These are phyloP conservation scores for Schizonepeta tenuifolia DNA, from an alignment of 257 asterid species.

Conservation along the genomic window DNA sequence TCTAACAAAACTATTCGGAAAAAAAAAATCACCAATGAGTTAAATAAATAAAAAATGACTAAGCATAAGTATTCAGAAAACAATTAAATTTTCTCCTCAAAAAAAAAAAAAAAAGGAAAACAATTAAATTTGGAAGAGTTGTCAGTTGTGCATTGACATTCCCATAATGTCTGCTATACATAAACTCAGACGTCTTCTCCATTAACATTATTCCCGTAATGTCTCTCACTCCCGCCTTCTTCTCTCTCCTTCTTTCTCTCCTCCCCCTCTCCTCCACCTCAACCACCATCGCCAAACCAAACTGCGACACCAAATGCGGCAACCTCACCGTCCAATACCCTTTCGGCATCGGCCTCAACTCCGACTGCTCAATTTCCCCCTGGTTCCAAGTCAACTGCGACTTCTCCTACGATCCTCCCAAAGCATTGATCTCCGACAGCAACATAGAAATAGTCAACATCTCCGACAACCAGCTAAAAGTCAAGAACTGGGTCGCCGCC, in stretches of 20 bases:
- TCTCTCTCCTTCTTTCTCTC: constrained; percentile 19
- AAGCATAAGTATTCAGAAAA: neutral
- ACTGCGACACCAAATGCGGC: constrained; percentile 52
- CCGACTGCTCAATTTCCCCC: constrained; percentile 41
- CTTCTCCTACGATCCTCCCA: constrained; percentile 38
- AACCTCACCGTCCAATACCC: constrained; percentile 55
- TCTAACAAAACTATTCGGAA: too few species aligned
- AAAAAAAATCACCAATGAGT: too few species aligned
- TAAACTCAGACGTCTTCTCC: neutral
- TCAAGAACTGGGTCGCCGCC: constrained; percentile 32
- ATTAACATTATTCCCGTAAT: neutral
- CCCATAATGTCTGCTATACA: too few species aligned
- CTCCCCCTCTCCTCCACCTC: constrained; percentile 20
- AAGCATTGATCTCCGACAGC: constrained; percentile 24
- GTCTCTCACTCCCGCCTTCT: neutral
- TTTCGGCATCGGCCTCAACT: constrained; percentile 44
- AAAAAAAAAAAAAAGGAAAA: too few species aligned
- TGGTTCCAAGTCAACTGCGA: constrained; percentile 50
- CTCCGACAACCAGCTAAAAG: neutral
- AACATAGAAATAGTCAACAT: constrained; percentile 30
- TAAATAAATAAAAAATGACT: neutral
- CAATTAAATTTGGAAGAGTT: too few species aligned
- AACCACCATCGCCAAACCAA: constrained; percentile 35
- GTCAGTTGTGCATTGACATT: too few species aligned
- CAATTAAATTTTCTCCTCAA: too few species aligned